These are phyloP conservation scores for Chalaropsis thielavioides DNA, from an alignment of 2,329 filamentous ascomycete species.

Conservation along the genomic window DNA sequence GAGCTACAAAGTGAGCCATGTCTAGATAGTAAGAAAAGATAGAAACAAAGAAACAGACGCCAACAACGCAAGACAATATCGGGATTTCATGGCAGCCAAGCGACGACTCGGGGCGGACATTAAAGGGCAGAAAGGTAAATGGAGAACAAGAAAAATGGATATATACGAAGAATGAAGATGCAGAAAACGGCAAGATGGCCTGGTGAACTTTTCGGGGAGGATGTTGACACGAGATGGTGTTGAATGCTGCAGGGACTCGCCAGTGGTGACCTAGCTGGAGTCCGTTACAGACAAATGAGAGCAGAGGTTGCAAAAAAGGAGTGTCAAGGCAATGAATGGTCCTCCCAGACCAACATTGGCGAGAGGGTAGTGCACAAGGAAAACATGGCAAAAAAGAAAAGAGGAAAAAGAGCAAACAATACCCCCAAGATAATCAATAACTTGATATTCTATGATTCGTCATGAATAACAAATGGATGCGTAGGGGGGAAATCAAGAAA, in stretches of 20 bases:
- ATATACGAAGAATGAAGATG: slow-evolving; percentile 1
- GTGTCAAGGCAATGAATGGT: not conserved
- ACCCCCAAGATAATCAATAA: slow-evolving; percentile 5
- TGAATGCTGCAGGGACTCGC: no score
- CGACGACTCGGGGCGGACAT: no score
- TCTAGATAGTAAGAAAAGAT: not conserved
- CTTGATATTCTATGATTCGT: slow-evolving; percentile 9
- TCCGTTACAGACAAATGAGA: not conserved
- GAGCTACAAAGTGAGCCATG: not conserved
- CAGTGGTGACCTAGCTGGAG: no score
- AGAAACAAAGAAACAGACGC: not conserved
- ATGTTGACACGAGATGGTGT: not conserved
- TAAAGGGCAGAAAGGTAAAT: not conserved
- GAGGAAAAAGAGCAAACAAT: slow-evolving; percentile 3
- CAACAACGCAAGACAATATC: not conserved
- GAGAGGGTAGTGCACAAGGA: not conserved
- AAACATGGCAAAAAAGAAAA: not conserved
- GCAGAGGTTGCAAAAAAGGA: not conserved
- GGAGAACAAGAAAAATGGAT: not conserved
- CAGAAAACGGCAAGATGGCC: not conserved
- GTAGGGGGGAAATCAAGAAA: not conserved
- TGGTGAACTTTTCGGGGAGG: not conserved
- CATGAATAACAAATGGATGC: slow-evolving; percentile 7
- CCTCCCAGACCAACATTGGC: not conserved
- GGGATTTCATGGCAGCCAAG: no score